Percentiles rank a stretch among this genome's conserved stretches.
Evolutionary conservation across 1,284 basidiomycete species (phyloP).

Genomic region (Hemileia vastatrix): DNA sequence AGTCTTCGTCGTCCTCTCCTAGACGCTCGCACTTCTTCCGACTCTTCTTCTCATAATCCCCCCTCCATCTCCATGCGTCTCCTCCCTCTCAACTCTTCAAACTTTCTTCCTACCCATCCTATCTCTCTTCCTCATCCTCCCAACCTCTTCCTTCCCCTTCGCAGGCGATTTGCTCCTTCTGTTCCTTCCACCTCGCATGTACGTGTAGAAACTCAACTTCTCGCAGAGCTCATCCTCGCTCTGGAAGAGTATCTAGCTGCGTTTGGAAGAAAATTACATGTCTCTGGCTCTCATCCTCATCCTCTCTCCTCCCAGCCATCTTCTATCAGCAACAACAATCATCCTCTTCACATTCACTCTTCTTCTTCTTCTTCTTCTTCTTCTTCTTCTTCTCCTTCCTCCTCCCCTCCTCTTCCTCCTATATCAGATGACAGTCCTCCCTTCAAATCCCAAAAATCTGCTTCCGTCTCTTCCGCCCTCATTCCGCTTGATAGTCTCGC

Average conservation of each 20-base stretch:
- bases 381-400: not conserved
- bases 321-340: too few relatives aligned
- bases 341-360: not conserved
- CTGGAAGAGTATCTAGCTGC: constrained; percentile 16
- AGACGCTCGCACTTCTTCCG: constrained; percentile 4
- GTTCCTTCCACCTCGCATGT: not conserved
- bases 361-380: not conserved
- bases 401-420: not conserved
- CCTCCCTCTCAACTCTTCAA: constrained; percentile 6
- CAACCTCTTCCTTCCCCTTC: constrained; percentile 11
- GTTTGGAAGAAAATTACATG: constrained; percentile 13
- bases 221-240: constrained; percentile 11
- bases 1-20: constrained; percentile 18
- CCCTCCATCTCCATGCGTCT: constrained; percentile 12
- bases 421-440: too few relatives aligned
- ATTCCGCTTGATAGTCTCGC: too few relatives aligned
- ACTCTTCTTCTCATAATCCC: constrained; percentile 6
- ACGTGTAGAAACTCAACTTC: constrained; percentile 14
- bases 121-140: constrained; percentile 1
- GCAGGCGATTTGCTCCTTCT: constrained; percentile 8
- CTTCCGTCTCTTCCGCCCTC: too few relatives aligned
- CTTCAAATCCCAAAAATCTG: too few relatives aligned
- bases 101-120: not conserved
- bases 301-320: too few relatives aligned
- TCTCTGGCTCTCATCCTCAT: constrained; percentile 16